These are phyloP conservation scores for Hortaea werneckii DNA, from an alignment of 2,329 filamentous ascomycete species.

Conservation along the genomic window DNA sequence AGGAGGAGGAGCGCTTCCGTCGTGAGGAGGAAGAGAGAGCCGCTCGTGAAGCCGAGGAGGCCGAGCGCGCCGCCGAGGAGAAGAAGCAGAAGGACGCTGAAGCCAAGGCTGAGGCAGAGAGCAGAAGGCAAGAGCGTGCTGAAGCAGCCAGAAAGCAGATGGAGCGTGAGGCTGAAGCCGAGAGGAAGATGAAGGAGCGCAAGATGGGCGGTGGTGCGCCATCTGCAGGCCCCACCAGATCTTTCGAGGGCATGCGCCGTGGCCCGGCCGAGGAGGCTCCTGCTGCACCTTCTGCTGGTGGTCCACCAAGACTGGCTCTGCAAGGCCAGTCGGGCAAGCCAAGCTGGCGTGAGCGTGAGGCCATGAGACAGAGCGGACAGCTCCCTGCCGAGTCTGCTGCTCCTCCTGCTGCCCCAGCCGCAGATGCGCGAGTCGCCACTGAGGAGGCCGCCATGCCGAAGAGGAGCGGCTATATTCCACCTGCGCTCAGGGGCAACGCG, in stretches of 20 bases:
- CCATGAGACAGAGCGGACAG: conserved; percentile 31
- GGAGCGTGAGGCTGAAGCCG: conserved; percentile 72
- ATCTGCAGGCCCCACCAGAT: conserved; percentile 21
- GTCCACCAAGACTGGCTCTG: conserved; percentile 53
- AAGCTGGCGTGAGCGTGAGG: conserved; percentile 66
- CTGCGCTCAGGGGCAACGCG: conserved; percentile 30
- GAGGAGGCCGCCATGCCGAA: conserved; percentile 28
- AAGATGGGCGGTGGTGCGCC: conserved; percentile 29
- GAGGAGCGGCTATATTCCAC: conserved; percentile 37
- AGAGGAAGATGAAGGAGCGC: conserved; percentile 61
- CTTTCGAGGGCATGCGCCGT: conserved; percentile 11
- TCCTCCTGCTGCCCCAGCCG: conserved; percentile 20
- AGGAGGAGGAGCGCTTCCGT: conserved; percentile 69
- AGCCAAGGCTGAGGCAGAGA: conserved; percentile 51
- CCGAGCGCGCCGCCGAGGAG: conserved; percentile 67
- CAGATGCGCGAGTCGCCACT: conserved; percentile 28
- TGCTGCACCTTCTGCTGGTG: conserved; percentile 33
- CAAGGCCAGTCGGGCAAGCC: conserved; percentile 50
- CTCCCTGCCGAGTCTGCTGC: conserved; percentile 16
- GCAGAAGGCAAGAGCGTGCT: conserved; percentile 52
- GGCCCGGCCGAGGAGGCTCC: conserved; percentile 31
- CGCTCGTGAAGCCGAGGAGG: conserved; percentile 76
- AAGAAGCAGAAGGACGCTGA: conserved; percentile 48
- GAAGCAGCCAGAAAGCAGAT: conserved; percentile 26
- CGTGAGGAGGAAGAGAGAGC: conserved; percentile 79